These are phyloP conservation scores for Candida broadrunensis DNA, from an alignment of 805 yeast species.

Conservation along the genomic window DNA sequence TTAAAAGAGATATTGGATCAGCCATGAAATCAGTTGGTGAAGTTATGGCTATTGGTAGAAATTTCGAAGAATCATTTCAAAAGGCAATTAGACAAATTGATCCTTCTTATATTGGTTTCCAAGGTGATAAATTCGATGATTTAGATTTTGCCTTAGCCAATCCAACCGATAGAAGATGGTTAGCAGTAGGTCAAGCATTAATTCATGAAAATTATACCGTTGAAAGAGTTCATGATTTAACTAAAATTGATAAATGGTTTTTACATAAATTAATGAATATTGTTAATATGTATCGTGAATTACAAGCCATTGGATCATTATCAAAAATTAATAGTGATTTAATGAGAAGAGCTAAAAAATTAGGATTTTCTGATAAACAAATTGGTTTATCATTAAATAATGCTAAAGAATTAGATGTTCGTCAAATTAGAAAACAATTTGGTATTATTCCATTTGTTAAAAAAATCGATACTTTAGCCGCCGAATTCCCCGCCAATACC, in stretches of 20 bases:
- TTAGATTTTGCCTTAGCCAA: slow-evolving; percentile 73
- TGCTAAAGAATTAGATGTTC: slow-evolving; percentile 73
- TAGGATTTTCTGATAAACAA: slow-evolving; percentile 95
- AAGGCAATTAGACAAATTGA: slow-evolving; percentile 96
- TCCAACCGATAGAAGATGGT: slow-evolving; percentile 96
- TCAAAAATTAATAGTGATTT: slow-evolving; percentile 63
- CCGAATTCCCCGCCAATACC: slow-evolving; percentile 97
- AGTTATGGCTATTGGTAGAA: slow-evolving; percentile 98
- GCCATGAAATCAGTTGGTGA: slow-evolving; percentile 99
- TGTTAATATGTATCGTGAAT: slow-evolving; percentile 80
- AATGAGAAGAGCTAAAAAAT: slow-evolving; percentile 77
- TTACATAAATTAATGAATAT: slow-evolving; percentile 88
- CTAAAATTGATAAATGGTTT: slow-evolving; percentile 96
- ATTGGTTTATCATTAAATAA: slow-evolving; percentile 74
- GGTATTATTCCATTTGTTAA: slow-evolving; percentile 91
- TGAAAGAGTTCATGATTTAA: slow-evolving; percentile 85
- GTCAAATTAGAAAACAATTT: slow-evolving; percentile 74
- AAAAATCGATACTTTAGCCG: slow-evolving; percentile 96
- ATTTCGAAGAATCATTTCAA: slow-evolving; percentile 95
- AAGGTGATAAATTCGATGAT: slow-evolving; percentile 75
- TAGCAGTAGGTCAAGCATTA: slow-evolving; percentile 97
- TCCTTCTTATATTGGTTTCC: slow-evolving; percentile 87
- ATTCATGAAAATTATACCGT: slow-evolving; percentile 88
- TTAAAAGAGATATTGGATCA: slow-evolving; percentile 88
- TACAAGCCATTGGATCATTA: slow-evolving; percentile 59